phyloP scores from a whole-genome alignment of 257 asterid species.

The Rubia yunnanensis region DNA sequence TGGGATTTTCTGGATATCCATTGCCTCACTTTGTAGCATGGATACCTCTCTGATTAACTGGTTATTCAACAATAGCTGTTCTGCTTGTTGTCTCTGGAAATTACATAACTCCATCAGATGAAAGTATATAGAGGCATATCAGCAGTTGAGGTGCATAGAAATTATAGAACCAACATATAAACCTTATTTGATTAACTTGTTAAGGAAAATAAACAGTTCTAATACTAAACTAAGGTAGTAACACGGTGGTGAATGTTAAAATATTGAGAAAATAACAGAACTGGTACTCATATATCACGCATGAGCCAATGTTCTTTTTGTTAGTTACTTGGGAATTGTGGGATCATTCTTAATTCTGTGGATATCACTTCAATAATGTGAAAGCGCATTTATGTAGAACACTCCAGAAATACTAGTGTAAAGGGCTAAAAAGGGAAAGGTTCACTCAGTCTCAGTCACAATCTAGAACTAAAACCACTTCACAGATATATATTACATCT shows the following conservation, averaged over 20 bases:
- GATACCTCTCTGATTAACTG: slow-evolving; percentile 46
- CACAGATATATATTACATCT: not conserved
- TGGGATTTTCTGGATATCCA: slow-evolving; percentile 43
- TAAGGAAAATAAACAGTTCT: not conserved
- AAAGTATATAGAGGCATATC: not conserved
- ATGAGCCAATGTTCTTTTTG: not conserved
- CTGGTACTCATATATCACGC: not conserved
- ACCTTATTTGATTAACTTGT: not conserved
- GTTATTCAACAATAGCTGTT: slow-evolving; percentile 41
- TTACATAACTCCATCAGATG: slow-evolving; percentile 19
- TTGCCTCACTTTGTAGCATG: slow-evolving; percentile 54
- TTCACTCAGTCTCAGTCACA: not conserved
- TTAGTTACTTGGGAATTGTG: not conserved
- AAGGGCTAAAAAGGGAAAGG: not conserved
- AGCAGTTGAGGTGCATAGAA: not conserved
- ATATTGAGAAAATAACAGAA: not conserved
- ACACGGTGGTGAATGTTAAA: not conserved
- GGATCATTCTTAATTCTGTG: not conserved
- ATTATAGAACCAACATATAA: not conserved
- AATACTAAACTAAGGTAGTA: not conserved
- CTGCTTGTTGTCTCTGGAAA: slow-evolving; percentile 46
- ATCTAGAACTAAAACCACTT: not conserved
- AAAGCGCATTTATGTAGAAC: not conserved
- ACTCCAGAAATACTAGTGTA: not conserved
- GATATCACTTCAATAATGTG: not conserved